These are phyloP conservation scores for Angomonas ambiguus DNA, from an alignment of 208 protist genomes.

Conservation along the genomic window DNA sequence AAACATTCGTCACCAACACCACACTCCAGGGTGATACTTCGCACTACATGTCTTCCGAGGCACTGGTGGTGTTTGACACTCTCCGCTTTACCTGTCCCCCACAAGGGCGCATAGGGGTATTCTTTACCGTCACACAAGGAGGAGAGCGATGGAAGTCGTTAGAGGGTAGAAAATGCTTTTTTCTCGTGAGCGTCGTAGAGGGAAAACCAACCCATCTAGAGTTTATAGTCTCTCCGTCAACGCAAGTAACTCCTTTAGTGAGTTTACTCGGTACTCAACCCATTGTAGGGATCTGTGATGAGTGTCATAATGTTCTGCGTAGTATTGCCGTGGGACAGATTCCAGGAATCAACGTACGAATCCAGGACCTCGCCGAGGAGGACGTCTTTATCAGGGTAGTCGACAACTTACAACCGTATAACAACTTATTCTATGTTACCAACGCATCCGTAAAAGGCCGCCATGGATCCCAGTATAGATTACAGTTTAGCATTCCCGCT, in stretches of 20 bases:
- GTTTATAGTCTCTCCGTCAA: conserved; percentile 22
- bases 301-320: conserved; percentile 23
- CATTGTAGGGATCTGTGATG: conserved; percentile 28
- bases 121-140: background rate
- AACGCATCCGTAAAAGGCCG: conserved; percentile 22
- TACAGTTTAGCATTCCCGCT: background rate
- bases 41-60: background rate
- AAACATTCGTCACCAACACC: background rate
- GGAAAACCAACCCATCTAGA: conserved; percentile 13
- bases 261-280: conserved; percentile 24
- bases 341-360: background rate
- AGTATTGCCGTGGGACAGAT: conserved; percentile 9
- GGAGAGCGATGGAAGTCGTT: background rate
- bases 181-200: conserved; percentile 11
- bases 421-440: conserved; percentile 27
- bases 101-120: background rate
- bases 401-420: conserved; percentile 3
- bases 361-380: conserved; percentile 14
- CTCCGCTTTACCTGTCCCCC: background rate
- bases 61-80: background rate
- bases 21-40: background rate
- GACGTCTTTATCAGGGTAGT: background rate
- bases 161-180: background rate
- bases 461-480: conserved; percentile 7
- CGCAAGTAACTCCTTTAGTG: conserved; percentile 14